A percentile compares a stretch with the other conserved stretches of the same genome.
These are phyloP conservation scores for Tylopilus rubrobrunneus DNA, from an alignment of 768 basidiomycete genomes.

Conservation along the genomic window DNA sequence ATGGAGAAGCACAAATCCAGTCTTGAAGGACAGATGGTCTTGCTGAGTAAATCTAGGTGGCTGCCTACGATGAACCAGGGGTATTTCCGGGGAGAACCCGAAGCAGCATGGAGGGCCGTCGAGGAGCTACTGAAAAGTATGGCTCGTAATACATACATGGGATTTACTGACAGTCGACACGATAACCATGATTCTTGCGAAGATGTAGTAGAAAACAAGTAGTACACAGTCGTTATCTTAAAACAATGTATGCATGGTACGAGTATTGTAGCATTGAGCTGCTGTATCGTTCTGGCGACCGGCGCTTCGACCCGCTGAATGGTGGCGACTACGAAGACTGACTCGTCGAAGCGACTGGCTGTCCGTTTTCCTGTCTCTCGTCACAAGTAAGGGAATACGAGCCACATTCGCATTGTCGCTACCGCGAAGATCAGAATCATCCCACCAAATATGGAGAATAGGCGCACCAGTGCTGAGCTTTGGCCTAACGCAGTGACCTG, in stretches of 20 bases:
- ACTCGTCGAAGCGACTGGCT: neutral
- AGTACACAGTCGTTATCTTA: too few relatives aligned
- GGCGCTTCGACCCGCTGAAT: neutral
- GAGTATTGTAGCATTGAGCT: neutral
- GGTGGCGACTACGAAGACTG: neutral
- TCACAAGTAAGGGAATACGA: neutral
- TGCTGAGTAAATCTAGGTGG: neutral
- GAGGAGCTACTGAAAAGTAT: constrained; percentile 5
- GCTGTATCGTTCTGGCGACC: neutral
- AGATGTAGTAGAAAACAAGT: neutral
- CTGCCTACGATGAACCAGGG: constrained; percentile 1
- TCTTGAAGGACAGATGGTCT: neutral
- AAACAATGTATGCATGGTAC: neutral
- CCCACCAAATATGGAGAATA: neutral
- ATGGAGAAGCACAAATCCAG: neutral
- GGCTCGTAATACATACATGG: neutral
- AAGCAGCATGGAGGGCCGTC: constrained; percentile 12
- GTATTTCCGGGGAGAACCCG: constrained; percentile 9
- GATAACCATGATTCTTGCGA: too few relatives aligned
- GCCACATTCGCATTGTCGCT: constrained; percentile 12
- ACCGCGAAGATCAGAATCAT: neutral
- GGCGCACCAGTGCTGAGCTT: neutral
- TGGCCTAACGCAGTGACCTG: neutral
- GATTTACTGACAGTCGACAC: neutral
- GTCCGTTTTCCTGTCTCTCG: neutral